phyloP scores from a whole-genome alignment of 129 eudicot genomes.

The Artemisia annua region DNA sequence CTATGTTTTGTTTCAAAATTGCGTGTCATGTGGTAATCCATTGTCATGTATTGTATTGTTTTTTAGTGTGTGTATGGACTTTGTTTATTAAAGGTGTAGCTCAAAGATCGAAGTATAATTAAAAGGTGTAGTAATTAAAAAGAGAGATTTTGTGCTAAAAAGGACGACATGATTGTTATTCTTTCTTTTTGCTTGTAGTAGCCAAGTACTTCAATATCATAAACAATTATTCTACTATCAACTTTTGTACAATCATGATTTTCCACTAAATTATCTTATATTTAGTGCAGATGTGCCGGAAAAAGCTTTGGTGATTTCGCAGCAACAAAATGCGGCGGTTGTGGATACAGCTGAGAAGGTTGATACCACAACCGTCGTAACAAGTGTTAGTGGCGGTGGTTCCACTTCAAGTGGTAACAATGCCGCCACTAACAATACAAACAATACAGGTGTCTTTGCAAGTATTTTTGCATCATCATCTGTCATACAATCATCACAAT shows the following conservation, averaged over 20 bases:
- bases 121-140: conserved; percentile 25
- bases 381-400: conserved; percentile 35
- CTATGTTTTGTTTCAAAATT: conserved; percentile 19
- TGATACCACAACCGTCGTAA: conserved; percentile 20
- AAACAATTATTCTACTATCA: conserved; percentile 17
- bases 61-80: conserved; percentile 20
- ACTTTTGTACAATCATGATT: conserved; percentile 13
- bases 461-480: conserved; percentile 57
- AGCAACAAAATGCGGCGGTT: conserved; percentile 9
- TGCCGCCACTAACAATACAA: conserved; percentile 29
- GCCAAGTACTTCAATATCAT: conserved; percentile 39
- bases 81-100: conserved; percentile 31
- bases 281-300: conserved; percentile 59
- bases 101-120: conserved; percentile 39
- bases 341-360: conserved; percentile 24
- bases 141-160: conserved; percentile 42
- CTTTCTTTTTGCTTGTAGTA: conserved; percentile 36
- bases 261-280: not conserved
- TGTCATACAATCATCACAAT: conserved; percentile 36
- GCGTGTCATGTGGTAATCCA: conserved; percentile 27
- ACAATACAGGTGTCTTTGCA: conserved; percentile 53
- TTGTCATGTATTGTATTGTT: conserved; percentile 22
- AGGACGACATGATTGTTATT: conserved; percentile 57
- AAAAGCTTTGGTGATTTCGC: conserved; percentile 24
- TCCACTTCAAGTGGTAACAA: conserved; percentile 37